Conservation (phyloP, 2,329 filamentous ascomycete species). For the Rhexocercosporidium sp. region DNA sequence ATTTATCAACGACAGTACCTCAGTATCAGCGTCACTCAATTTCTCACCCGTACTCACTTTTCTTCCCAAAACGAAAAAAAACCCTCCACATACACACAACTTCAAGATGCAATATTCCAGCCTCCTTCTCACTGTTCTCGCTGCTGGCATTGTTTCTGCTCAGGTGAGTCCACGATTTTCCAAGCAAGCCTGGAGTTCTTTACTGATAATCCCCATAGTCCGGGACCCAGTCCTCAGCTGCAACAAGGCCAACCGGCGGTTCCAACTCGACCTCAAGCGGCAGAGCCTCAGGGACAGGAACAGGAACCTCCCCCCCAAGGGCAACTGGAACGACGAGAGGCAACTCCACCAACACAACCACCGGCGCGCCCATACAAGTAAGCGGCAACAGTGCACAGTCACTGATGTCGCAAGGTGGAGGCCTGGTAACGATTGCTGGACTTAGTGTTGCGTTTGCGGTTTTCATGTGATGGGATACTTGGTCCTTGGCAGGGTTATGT, state of each 20-base stretch:
- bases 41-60: not conserved
- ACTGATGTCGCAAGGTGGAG: slow-evolving; percentile 36
- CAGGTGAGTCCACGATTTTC: slow-evolving; percentile 12
- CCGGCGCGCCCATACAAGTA: slow-evolving; percentile 20
- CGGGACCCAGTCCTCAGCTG: not conserved
- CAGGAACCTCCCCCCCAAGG: not conserved
- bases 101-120: slow-evolving; percentile 38
- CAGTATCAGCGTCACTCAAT: slow-evolving; percentile 1
- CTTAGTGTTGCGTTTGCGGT: slow-evolving; percentile 40
- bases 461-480: slow-evolving; percentile 36
- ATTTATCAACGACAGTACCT: slow-evolving; percentile 1
- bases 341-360: slow-evolving; percentile 24
- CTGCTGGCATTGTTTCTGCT: slow-evolving; percentile 29
- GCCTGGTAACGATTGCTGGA: slow-evolving; percentile 38
- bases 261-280: slow-evolving; percentile 8
- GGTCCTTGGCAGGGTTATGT: not conserved
- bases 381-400: slow-evolving; percentile 30
- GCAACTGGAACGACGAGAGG: slow-evolving; percentile 19
- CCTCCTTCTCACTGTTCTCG: slow-evolving; percentile 33
- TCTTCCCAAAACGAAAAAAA: not conserved
- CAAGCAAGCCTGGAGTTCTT: not conserved
- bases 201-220: slow-evolving; percentile 12
- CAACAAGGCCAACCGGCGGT: slow-evolving; percentile 23
- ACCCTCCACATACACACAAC: not conserved
- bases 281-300: slow-evolving; percentile 16